phyloP scores from a whole-genome alignment of 1,139 yeast species.

The Scheffersomyces segobiensis region DNA sequence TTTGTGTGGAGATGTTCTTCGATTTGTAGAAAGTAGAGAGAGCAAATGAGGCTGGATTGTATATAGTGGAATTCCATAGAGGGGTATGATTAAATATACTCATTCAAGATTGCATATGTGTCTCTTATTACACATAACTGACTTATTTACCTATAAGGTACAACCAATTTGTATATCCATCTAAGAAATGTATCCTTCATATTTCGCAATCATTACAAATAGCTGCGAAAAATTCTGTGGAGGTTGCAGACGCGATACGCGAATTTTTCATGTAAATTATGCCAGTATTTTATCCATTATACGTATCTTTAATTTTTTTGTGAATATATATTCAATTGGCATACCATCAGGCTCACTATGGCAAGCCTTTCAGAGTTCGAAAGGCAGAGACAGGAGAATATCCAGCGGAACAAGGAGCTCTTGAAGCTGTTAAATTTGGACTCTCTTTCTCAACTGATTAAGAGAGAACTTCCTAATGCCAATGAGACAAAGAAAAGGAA shows the following conservation, averaged over 20 bases:
- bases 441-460: slow-evolving; percentile 30
- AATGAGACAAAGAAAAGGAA: slow-evolving; percentile 20
- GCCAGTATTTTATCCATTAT: too few species aligned
- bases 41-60: background rate
- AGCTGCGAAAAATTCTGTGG: background rate
- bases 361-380: slow-evolving; percentile 60
- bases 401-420: slow-evolving; percentile 42
- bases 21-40: slow-evolving; percentile 20
- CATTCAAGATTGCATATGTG: background rate
- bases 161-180: background rate
- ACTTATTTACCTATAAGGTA: background rate
- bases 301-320: background rate
- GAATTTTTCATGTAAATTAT: background rate
- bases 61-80: background rate
- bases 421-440: slow-evolving; percentile 40
- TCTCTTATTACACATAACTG: background rate
- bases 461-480: slow-evolving; percentile 24
- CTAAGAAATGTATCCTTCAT: background rate
- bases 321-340: background rate
- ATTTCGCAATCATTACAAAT: background rate
- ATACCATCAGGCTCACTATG: slow-evolving; percentile 10
- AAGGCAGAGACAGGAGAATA: slow-evolving; percentile 60
- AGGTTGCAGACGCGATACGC: background rate
- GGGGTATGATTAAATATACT: too few species aligned
- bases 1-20: slow-evolving; percentile 67